Percentiles rank a stretch among this genome's conserved stretches.
Evolutionary conservation across 2,329 filamentous ascomycete species (phyloP).

Genomic region (Fusarium pininemorale): DNA sequence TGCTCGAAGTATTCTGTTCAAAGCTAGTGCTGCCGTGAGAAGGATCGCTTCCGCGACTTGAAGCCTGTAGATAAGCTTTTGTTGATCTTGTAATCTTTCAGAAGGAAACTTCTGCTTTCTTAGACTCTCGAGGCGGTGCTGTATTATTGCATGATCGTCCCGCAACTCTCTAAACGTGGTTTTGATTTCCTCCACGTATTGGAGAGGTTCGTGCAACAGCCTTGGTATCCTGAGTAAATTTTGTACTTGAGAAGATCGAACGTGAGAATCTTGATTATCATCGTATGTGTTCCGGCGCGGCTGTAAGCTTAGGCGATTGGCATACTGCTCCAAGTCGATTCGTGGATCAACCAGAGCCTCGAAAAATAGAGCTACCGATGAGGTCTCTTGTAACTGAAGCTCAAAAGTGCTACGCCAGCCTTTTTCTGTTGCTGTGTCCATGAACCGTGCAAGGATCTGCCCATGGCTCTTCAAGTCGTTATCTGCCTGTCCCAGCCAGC

Average conservation of each 20-base stretch:
- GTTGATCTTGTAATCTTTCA: not conserved
- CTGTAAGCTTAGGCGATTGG: not conserved
- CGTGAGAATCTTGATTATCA: not conserved
- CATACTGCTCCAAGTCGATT: not conserved
- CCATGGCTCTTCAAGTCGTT: not conserved
- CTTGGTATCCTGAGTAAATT: not conserved
- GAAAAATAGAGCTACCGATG: not conserved
- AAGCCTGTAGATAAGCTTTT: not conserved
- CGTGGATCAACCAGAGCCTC: not conserved
- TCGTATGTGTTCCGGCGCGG: not conserved
- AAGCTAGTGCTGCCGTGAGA: not conserved
- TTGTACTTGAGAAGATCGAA: not conserved
- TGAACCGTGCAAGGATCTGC: not conserved
- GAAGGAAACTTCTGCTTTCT: not conserved
- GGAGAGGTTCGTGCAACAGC: not conserved
- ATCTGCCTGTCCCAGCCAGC: constrained; percentile 42
- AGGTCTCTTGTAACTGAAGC: not conserved
- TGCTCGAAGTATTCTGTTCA: not conserved
- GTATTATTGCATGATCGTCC: not conserved
- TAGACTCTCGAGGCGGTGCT: not conserved
- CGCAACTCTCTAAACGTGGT: not conserved
- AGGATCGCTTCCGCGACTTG: not conserved
- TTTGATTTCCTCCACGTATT: not conserved
- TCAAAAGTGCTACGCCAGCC: not conserved
- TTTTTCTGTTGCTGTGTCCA: not conserved